Evolutionary conservation across 1,284 basidiomycete species (phyloP), one percentile per base, ranked within the genome.

Genomic region (Moesziomyces sp.): DNA sequence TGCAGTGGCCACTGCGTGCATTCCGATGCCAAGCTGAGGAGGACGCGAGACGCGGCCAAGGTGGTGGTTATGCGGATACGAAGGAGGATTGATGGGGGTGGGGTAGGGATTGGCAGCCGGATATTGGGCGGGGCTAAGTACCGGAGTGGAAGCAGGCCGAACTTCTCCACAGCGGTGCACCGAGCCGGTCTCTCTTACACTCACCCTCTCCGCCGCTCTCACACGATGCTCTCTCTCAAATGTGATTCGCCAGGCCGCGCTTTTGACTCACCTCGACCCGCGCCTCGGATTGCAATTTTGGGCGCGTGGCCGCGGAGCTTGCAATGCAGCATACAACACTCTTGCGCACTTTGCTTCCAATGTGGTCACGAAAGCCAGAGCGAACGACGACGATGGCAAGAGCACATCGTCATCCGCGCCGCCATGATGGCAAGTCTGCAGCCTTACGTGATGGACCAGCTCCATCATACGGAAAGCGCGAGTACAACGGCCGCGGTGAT

Each of bases 401-500:
- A 30, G 30, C 30, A 3, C 33, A 43, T 45, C 30, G 38, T n/a
- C 21, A 18, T 38, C 35, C 13, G 5, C 14, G 35, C 14, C 14
- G 35, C 13, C 13, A 38, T 16, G 35, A 38, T 16, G 35, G 35
- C 13, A 14, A 3, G 14, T 42, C 47, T 54, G 59, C 52, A 45
- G 13, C 19, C 46, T 60, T 54, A 60, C 58, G 42, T 49, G 13
- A 60, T 53, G 58, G 35, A 4, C 8, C 4, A 35, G 35, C 35
- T 11, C 48, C 19, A 47, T 47, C 35, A 46, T 46, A 51, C n/a
- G 16, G 28, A 3, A 28, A 19, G 19, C 30, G 52, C 52, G 45
- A 55, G 52, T 46, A 45, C 38, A 21, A 42, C 43, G 19, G 46
- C 64, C 65, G 65, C 65, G 65, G 65, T 38, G 21, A 51, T 23